Evolutionary conservation across 257 asterid genomes (phyloP).

Genomic region (Nicotiana sylvestris): DNA sequence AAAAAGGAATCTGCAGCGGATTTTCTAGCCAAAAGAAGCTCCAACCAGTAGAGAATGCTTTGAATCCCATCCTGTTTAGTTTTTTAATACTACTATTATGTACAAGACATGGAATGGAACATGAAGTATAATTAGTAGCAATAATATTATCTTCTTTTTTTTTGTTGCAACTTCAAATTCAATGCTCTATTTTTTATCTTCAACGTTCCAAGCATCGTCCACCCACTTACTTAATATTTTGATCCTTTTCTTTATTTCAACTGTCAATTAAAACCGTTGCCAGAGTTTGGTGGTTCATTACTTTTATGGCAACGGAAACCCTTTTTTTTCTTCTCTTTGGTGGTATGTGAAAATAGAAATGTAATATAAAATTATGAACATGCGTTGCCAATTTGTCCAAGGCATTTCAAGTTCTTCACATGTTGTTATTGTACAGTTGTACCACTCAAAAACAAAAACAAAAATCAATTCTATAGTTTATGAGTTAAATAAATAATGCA

Average conservation of each 20-base stretch:
- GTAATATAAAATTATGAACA: not conserved
- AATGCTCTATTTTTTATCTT: too few species aligned
- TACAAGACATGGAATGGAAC: too few species aligned
- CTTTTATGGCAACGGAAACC: not conserved
- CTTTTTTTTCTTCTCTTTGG: not conserved
- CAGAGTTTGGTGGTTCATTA: not conserved
- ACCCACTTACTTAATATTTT: too few species aligned
- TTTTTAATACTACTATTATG: too few species aligned
- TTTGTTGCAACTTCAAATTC: too few species aligned
- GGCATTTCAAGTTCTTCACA: not conserved
- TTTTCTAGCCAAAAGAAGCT: too few species aligned
- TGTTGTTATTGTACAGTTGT: not conserved
- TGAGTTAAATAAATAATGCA: not conserved
- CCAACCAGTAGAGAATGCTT: too few species aligned
- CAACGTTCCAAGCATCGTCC: too few species aligned
- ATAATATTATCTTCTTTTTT: too few species aligned
- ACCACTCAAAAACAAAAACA: not conserved
- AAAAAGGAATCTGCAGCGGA: too few species aligned
- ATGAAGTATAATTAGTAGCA: too few species aligned
- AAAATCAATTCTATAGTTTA: not conserved
- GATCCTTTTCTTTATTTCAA: not conserved
- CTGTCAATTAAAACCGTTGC: not conserved
- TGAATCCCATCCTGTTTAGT: too few species aligned
- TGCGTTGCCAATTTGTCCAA: not conserved
- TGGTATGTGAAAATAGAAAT: not conserved